phyloP scores from a whole-genome alignment of 805 yeast species.

The Candida broadrunensis region DNA sequence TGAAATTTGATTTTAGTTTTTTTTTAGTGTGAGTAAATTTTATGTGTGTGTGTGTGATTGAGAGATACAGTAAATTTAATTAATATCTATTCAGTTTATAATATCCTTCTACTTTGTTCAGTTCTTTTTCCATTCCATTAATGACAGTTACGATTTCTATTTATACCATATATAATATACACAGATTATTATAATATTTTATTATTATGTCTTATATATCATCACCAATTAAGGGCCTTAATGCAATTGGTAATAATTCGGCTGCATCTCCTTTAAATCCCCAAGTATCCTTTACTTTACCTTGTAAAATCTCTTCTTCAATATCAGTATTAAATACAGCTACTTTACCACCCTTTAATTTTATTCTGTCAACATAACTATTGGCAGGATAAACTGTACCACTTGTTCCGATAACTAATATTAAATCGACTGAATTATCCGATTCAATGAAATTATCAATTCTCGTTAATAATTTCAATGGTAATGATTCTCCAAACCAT shows the following conservation, averaged over 20 bases:
- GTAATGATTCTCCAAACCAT: conserved; percentile 92
- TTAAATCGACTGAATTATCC: conserved; percentile 56
- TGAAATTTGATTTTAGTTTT: neutral
- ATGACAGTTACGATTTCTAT: neutral
- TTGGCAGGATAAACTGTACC: conserved; percentile 91
- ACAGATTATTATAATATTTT: no score
- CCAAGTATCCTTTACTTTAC: conserved; percentile 51
- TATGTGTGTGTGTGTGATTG: no score
- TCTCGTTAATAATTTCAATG: conserved; percentile 55
- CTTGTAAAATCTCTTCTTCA: conserved; percentile 41
- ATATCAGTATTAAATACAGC: conserved; percentile 80
- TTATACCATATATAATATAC: neutral
- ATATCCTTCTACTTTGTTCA: no score
- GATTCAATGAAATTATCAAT: conserved; percentile 70
- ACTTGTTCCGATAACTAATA: conserved; percentile 82
- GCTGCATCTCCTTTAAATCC: conserved; percentile 82
- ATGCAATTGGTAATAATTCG: conserved; percentile 60
- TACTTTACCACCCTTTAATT: conserved; percentile 70
- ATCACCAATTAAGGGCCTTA: conserved; percentile 47
- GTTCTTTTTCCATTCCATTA: neutral
- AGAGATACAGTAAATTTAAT: no score
- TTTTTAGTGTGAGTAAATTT: no score
- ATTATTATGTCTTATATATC: no score
- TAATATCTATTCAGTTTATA: no score
- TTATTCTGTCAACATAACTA: conserved; percentile 79